A percentile compares a stretch with the other conserved stretches of the same genome.
phyloP scores from a whole-genome alignment of 352 stramenopile genomes.

The Pythium sukuiense region DNA sequence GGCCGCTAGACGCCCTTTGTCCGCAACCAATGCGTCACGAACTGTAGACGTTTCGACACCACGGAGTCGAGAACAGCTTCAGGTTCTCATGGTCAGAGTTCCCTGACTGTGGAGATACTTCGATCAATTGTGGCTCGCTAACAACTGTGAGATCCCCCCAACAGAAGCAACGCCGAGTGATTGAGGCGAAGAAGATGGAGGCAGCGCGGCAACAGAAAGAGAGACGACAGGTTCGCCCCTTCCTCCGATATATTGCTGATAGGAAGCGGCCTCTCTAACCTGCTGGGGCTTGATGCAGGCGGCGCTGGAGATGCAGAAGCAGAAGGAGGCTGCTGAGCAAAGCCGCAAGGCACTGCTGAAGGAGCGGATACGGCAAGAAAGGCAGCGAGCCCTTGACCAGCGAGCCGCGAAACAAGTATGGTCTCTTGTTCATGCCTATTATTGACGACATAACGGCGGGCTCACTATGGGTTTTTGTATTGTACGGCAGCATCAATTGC shows the following conservation, averaged over 20 bases:
- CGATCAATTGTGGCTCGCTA: no score
- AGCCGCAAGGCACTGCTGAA: constrained; percentile 34
- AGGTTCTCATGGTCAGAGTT: constrained; percentile 42
- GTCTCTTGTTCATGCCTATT: neutral
- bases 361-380: constrained; percentile 48
- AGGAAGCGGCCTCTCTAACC: no score
- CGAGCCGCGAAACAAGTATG: constrained; percentile 45
- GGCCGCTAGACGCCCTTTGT: constrained; percentile 11
- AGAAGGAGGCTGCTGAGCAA: constrained; percentile 45
- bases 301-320: constrained; percentile 42
- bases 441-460: neutral
- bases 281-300: constrained; percentile 19
- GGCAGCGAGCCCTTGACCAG: constrained; percentile 35
- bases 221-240: constrained; percentile 35
- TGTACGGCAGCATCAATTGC: constrained; percentile 36
- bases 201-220: constrained; percentile 52
- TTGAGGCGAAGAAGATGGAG: constrained; percentile 49
- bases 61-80: constrained; percentile 47
- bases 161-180: constrained; percentile 52
- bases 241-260: no score
- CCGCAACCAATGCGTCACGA: constrained; percentile 14
- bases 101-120: no score
- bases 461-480: neutral
- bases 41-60: constrained; percentile 20
- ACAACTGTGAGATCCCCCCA: neutral